Percentiles rank a stretch among this genome's conserved stretches.
phyloP scores from a whole-genome alignment of 176 grass and related monocot genomes.

The Triticum dicoccoides region DNA sequence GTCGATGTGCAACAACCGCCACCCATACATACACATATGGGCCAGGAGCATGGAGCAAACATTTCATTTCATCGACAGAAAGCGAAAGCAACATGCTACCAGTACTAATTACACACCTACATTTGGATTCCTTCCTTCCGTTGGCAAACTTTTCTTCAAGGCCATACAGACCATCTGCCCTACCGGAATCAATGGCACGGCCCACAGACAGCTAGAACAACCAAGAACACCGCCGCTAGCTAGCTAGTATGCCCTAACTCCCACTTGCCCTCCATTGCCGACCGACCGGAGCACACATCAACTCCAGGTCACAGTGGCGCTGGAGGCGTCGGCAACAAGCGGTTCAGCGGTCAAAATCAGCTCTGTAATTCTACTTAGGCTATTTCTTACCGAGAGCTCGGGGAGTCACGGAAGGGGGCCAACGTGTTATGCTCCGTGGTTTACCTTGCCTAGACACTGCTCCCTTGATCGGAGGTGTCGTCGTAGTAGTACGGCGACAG shows the following conservation, averaged over 20 bases:
- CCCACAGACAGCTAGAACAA: conserved; percentile 19
- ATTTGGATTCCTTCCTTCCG: conserved; percentile 39
- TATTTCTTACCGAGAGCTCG: too few species aligned
- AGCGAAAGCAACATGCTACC: neutral
- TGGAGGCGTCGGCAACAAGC: neutral
- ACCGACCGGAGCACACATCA: neutral
- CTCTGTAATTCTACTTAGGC: too few species aligned
- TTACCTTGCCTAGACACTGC: conserved; percentile 29
- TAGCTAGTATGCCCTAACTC: neutral
- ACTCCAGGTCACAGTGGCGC: neutral
- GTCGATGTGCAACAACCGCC: neutral
- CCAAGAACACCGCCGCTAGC: conserved; percentile 23
- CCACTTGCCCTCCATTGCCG: neutral
- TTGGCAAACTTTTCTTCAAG: neutral
- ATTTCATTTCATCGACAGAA: neutral
- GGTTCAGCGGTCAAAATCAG: neutral
- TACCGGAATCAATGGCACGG: conserved; percentile 22
- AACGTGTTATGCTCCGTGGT: neutral
- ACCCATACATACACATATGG: neutral
- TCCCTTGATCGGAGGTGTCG: conserved; percentile 48
- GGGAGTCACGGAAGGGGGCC: neutral
- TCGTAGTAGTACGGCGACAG: conserved; percentile 70
- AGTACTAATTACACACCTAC: conserved; percentile 30
- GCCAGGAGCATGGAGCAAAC: conserved; percentile 15
- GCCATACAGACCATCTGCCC: neutral